Percentiles rank a stretch among this genome's conserved stretches.
phyloP scores from a whole-genome alignment of 2,329 filamentous ascomycete species.

The Venturia effusa region DNA sequence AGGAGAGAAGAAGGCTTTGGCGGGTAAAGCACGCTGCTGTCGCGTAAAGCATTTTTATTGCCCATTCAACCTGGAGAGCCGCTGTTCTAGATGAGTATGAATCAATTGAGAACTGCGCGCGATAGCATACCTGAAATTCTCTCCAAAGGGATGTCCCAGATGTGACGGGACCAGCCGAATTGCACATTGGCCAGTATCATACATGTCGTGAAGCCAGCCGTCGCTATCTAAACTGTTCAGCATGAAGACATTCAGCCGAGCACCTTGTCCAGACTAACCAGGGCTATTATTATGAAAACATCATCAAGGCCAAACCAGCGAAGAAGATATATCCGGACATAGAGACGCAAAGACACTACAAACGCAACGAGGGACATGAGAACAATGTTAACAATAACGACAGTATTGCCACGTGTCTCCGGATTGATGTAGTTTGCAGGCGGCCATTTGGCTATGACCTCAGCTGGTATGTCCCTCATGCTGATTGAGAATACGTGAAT shows the following conservation, averaged over 20 bases:
- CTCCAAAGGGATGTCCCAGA: constrained; percentile 9
- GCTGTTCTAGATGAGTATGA: background rate
- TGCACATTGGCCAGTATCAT: constrained; percentile 6
- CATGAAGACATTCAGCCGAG: background rate
- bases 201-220: constrained; percentile 2
- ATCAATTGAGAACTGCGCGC: background rate
- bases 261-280: background rate
- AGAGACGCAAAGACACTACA: constrained; percentile 8
- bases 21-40: constrained; percentile 32
- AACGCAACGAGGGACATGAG: constrained; percentile 7
- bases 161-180: constrained; percentile 12
- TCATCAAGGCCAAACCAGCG: constrained; percentile 12
- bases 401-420: constrained; percentile 4
- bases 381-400: constrained; percentile 9
- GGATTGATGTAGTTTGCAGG: constrained; percentile 11
- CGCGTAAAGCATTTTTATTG: constrained; percentile 31
- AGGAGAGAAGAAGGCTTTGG: constrained; percentile 35
- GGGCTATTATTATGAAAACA: constrained; percentile 12
- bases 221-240: background rate
- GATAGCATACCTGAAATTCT: background rate
- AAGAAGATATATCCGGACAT: constrained; percentile 8
- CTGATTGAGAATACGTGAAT: background rate
- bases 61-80: constrained; percentile 25
- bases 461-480: constrained; percentile 4
- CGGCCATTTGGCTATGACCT: constrained; percentile 5